Percentiles rank a stretch among this genome's conserved stretches.
Evolutionary conservation across 495 filamentous ascomycete species (phyloP).

Genomic region (Daldinia bambusicola): DNA sequence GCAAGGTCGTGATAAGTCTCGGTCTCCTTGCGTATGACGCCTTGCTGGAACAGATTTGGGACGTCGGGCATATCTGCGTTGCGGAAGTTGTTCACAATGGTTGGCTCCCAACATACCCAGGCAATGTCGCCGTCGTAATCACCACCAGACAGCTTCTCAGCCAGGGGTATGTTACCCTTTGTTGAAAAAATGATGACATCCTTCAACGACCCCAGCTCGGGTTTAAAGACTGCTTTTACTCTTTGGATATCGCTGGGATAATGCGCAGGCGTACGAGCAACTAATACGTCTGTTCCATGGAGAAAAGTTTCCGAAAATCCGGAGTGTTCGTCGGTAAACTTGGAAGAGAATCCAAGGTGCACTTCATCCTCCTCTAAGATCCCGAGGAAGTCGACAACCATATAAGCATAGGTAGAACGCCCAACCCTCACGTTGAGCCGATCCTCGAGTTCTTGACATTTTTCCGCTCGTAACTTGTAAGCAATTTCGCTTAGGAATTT

Average conservation of each 20-base stretch:
- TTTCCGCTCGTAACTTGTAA: slow-evolving; percentile 61
- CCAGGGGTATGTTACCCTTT: slow-evolving; percentile 74
- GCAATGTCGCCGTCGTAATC: slow-evolving; percentile 95
- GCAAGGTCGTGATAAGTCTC: slow-evolving; percentile 62
- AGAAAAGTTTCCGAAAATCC: slow-evolving; percentile 69
- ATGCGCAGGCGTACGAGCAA: slow-evolving; percentile 85
- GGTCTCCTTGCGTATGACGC: slow-evolving; percentile 69
- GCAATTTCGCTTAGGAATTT: slow-evolving; percentile 68
- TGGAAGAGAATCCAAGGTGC: slow-evolving; percentile 80
- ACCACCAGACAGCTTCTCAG: slow-evolving; percentile 85
- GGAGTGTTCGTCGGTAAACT: slow-evolving; percentile 63
- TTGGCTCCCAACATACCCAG: slow-evolving; percentile 90
- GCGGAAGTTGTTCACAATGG: slow-evolving; percentile 75
- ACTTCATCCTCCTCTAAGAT: slow-evolving; percentile 79
- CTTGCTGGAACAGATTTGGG: slow-evolving; percentile 61
- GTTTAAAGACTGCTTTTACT: slow-evolving; percentile 65
- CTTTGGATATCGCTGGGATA: slow-evolving; percentile 86
- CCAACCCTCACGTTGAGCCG: slow-evolving; percentile 77
- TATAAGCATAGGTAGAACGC: slow-evolving; percentile 80
- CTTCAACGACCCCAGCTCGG: slow-evolving; percentile 76
- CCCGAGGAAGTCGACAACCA: slow-evolving; percentile 81
- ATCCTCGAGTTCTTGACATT: slow-evolving; percentile 66
- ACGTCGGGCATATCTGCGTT: slow-evolving; percentile 70
- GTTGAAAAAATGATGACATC: slow-evolving; percentile 89
- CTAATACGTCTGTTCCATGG: slow-evolving; percentile 78